Conservation (phyloP, 495 filamentous ascomycete species). For the Aspergillus biplanus region DNA sequence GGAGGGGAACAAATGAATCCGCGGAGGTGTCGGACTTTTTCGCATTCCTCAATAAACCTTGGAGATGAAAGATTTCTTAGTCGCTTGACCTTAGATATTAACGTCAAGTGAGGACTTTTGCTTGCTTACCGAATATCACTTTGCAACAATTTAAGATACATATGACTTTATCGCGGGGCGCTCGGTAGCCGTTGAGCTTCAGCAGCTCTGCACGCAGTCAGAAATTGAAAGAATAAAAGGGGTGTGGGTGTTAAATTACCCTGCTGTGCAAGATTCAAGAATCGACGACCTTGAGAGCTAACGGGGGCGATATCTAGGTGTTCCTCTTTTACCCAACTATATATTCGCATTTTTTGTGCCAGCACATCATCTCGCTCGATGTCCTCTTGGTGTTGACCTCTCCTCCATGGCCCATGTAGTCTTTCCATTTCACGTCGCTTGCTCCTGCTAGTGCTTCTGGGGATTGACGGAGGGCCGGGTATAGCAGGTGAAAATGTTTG, state of each 20-base stretch:
- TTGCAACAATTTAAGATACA: constrained; percentile 99
- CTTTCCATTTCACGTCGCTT: constrained; percentile 70
- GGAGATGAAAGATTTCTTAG: not conserved
- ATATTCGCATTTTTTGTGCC: constrained; percentile 94
- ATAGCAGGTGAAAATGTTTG: constrained; percentile 98
- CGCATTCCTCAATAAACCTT: constrained; percentile 86
- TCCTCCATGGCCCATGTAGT: constrained; percentile 76
- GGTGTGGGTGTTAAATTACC: constrained; percentile 49
- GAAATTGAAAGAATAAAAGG: constrained; percentile 10
- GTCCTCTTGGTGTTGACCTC: constrained; percentile 97
- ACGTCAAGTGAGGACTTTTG: not conserved
- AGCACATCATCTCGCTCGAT: constrained; percentile 95
- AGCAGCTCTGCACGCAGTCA: constrained; percentile 67
- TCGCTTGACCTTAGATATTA: not conserved
- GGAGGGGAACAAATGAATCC: constrained; percentile 91
- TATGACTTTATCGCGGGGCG: constrained; percentile 96
- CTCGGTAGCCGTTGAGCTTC: constrained; percentile 95
- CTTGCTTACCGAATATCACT: constrained; percentile 86
- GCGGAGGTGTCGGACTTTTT: constrained; percentile 88
- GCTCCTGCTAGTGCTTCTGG: constrained; percentile 62
- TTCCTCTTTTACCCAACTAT: constrained; percentile 90
- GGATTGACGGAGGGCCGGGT: constrained; percentile 73
- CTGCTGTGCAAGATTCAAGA: constrained; percentile 87
- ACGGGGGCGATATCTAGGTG: constrained; percentile 94
- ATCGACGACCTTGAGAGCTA: constrained; percentile 80